Conservation (phyloP, 345 rosid genomes). For the Erucastrum elatum region DNA sequence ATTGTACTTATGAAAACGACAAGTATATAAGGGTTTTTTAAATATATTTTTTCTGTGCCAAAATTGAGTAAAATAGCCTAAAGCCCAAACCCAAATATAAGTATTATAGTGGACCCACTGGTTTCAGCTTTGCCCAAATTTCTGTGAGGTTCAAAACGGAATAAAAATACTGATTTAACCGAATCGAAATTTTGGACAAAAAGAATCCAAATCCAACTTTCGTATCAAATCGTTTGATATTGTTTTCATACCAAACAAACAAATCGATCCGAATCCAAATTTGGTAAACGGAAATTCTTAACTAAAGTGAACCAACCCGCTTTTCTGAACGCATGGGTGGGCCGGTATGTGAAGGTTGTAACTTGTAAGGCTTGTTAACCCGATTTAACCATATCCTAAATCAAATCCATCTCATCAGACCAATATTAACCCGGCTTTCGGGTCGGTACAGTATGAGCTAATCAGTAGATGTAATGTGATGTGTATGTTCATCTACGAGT, state of each 20-base stretch:
- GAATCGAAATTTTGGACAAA: not conserved
- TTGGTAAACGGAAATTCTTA: not conserved
- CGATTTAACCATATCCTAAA: not conserved
- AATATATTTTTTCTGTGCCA: not conserved
- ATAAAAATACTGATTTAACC: not conserved
- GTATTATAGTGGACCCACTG: not conserved
- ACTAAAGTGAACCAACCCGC: not conserved
- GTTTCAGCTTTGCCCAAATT: not conserved
- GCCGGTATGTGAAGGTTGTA: not conserved
- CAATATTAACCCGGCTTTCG: not conserved
- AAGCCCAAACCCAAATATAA: not conserved
- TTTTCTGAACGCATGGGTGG: not conserved
- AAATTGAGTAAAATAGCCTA: not conserved
- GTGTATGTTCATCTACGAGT: not conserved
- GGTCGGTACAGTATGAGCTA: not conserved
- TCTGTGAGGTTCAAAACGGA: not conserved
- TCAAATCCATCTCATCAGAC: not conserved
- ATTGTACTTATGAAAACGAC: too few species aligned
- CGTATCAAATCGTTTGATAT: not conserved
- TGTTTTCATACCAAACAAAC: not conserved
- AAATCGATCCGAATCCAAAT: not conserved
- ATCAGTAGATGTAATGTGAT: not conserved
- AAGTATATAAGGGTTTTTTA: not conserved
- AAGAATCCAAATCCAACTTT: not conserved
- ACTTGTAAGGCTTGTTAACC: not conserved